Evolutionary conservation across 805 yeast species (phyloP).

Genomic region (Yarrowia bubula): DNA sequence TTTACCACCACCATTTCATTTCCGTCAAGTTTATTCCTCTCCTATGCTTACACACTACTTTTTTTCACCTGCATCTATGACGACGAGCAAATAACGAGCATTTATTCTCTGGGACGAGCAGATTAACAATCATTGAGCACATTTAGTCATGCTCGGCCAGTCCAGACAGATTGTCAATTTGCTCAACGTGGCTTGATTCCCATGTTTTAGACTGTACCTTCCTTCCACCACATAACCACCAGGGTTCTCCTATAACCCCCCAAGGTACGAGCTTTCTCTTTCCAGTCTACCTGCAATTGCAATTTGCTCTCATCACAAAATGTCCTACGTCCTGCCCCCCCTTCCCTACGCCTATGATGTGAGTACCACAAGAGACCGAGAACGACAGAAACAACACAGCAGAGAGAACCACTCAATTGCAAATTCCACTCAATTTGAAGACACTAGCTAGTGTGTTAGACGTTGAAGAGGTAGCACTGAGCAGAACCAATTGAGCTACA

Average conservation of each 20-base stretch:
- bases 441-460: neutral
- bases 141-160: neutral
- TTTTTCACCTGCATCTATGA: too few relatives aligned
- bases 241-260: constrained; percentile 1
- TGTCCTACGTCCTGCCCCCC: constrained; percentile 28
- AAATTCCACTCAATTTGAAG: neutral
- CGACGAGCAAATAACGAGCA: too few relatives aligned
- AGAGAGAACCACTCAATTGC: neutral
- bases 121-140: neutral
- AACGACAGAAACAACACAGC: neutral
- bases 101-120: neutral
- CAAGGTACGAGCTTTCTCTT: neutral
- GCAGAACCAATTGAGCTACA: too few relatives aligned
- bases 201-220: neutral
- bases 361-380: neutral
- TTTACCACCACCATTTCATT: too few relatives aligned
- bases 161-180: neutral
- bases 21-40: too few relatives aligned
- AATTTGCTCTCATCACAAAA: neutral
- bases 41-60: too few relatives aligned
- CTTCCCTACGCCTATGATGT: constrained; percentile 30
- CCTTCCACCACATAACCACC: constrained; percentile 2
- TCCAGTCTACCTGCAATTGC: neutral
- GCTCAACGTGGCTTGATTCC: constrained; percentile 13
- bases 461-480: too few relatives aligned